These are phyloP conservation scores for Eutypa lata DNA, from an alignment of 2,329 filamentous ascomycete species.

Conservation along the genomic window DNA sequence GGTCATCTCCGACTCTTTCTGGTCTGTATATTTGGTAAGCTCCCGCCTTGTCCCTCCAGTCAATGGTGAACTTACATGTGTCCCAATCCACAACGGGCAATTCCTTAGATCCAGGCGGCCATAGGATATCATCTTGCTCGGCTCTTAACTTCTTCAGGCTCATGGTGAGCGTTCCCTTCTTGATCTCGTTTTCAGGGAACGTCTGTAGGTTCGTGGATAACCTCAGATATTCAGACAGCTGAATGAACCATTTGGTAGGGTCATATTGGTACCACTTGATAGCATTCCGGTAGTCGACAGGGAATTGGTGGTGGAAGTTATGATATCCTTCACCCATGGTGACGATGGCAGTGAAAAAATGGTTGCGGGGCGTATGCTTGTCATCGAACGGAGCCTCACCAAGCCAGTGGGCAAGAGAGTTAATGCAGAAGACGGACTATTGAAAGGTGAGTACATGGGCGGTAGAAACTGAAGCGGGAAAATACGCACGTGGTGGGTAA, in stretches of 20 bases:
- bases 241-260: conserved; percentile 88
- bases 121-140: background rate
- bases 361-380: conserved; percentile 85
- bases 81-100: background rate
- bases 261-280: conserved; percentile 92
- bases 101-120: background rate
- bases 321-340: conserved; percentile 89
- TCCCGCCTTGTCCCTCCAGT: no score
- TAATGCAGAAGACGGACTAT: conserved; percentile 91
- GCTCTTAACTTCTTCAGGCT: background rate
- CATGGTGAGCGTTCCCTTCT: background rate
- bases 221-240: conserved; percentile 77
- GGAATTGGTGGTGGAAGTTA: conserved; percentile 96
- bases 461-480: background rate
- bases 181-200: conserved; percentile 85
- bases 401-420: conserved; percentile 86
- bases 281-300: conserved; percentile 88
- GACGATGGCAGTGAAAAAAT: conserved; percentile 79
- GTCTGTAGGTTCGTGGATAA: conserved; percentile 86
- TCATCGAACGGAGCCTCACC: conserved; percentile 91
- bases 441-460: conserved; percentile 80
- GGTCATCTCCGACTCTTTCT: background rate
- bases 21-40: background rate
- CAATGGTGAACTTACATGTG: background rate
- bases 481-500: conserved; percentile 66